These are phyloP conservation scores for Monosporascus sp. DNA, from an alignment of 2,329 filamentous ascomycete species.

Conservation along the genomic window DNA sequence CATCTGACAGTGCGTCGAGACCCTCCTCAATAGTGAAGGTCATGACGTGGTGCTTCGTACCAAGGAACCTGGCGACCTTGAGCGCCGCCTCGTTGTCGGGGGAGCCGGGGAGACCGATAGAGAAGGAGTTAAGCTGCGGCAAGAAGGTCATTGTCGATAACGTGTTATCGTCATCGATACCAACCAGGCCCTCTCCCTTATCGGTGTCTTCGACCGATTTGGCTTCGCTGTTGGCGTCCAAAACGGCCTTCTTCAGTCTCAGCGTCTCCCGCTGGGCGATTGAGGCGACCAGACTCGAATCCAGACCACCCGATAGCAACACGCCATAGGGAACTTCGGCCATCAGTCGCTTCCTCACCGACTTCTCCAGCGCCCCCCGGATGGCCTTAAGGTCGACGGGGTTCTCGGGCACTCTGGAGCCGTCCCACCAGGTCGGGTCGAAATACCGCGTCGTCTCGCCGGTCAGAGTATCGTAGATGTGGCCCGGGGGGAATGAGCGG, in stretches of 20 bases:
- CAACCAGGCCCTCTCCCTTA: constrained; percentile 70
- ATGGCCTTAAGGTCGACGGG: constrained; percentile 81
- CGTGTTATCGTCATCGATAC: constrained; percentile 89
- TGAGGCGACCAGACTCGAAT: constrained; percentile 90
- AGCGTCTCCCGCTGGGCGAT: constrained; percentile 93
- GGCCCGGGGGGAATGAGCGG: constrained; percentile 87
- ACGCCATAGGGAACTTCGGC: constrained; percentile 98
- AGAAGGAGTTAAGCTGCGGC: constrained; percentile 96
- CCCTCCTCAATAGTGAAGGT: constrained; percentile 98
- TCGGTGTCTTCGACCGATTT: constrained; percentile 46
- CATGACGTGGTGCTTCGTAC: constrained; percentile 96
- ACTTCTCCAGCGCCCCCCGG: constrained; percentile 76
- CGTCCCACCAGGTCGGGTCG: constrained; percentile 88
- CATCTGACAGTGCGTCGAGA: constrained; percentile 91
- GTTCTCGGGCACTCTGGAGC: constrained; percentile 66
- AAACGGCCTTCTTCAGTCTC: constrained; percentile 62
- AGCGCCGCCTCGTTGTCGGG: constrained; percentile 89
- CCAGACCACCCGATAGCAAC: constrained; percentile 86
- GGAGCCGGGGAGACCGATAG: constrained; percentile 87
- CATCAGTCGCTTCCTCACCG: constrained; percentile 96
- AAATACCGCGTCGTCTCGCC: constrained; percentile 82
- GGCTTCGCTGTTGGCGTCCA: constrained; percentile 39
- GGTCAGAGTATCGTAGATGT: constrained; percentile 93
- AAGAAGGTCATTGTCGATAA: constrained; percentile 86
- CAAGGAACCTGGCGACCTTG: constrained; percentile 92